Base-by-base conservation (phyloP, 2,329 filamentous ascomycete species). In the Xylariomycetidae sp. region DNA sequence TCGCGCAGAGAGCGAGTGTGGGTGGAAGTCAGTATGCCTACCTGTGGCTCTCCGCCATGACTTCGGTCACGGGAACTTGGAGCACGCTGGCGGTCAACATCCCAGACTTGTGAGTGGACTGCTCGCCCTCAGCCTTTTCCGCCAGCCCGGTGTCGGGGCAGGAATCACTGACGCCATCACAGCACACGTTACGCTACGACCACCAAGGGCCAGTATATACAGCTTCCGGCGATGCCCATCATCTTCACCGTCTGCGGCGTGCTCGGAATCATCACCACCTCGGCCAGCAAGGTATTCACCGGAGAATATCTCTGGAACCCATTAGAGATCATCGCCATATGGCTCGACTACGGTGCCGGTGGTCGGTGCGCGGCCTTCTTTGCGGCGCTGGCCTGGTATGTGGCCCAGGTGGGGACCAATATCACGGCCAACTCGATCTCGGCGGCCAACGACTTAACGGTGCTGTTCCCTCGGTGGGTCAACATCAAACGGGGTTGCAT, bases 201-300 rank as follows among this genome's bases (percentile, higher is more conserved):
- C 3, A 38, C 53, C 23, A 50, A 50, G 3, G 64, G 60, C n/a
- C 61, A 66, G 40, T 62, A 51, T 36, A 43, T 62, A 16, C 62
- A 67, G 41, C 55, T 66, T 9, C 63, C 61, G 1, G 61, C 66
- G 29, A 61, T 73, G 41, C 68, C 70, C 17, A 49, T 67, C 13
- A 60, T 72, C 17, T 68, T 69, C 38, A 69, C 64, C 3, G 54
- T 66, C 39, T 70, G 62, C 51, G 71, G 64, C 26, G 45, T 70
- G 3, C 58, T 74, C 39, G 77, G 77, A 19, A 78, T 80, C 45
- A 62, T 77, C 16, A 71, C 73, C 13, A 72, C 76, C 0, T 74
- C 72, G 0, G 74, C 75, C 7, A 66, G 66, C 16, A 61, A 66
- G 22, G 63, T 69, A 9, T 67, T 73, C 35, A 74, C 72, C 34